Percentiles rank a stretch among this genome's conserved stretches.
Evolutionary conservation across 768 basidiomycete genomes (phyloP).

Genomic region (Tulasnella sp.): DNA sequence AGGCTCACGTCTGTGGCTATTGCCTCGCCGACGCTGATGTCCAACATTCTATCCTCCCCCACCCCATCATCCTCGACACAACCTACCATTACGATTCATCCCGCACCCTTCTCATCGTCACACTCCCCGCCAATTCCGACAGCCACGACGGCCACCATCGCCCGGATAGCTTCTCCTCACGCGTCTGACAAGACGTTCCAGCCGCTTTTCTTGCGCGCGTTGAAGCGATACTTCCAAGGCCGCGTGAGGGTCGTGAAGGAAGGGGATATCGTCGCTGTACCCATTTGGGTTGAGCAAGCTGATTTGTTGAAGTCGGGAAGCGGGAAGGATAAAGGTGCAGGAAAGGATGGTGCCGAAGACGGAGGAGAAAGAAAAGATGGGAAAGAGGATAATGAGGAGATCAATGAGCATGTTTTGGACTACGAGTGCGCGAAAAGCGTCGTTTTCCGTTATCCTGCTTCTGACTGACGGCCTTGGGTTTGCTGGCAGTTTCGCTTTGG

Average conservation of each 20-base stretch:
- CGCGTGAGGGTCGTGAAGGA: conserved; percentile 58
- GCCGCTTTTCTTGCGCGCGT: conserved; percentile 51
- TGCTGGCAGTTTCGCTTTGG: conserved; percentile 28
- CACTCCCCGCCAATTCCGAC: conserved; percentile 56
- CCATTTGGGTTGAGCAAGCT: conserved; percentile 37
- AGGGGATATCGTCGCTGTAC: conserved; percentile 68
- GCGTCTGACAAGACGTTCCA: conserved; percentile 65
- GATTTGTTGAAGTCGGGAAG: conserved; percentile 25
- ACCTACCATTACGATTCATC: conserved; percentile 39
- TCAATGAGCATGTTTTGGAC: conserved; percentile 29
- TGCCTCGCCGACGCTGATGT: conserved; percentile 51
- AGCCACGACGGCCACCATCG: conserved; percentile 66
- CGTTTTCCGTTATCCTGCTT: neutral
- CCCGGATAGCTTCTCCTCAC: conserved; percentile 72
- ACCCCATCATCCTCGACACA: neutral
- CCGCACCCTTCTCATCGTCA: conserved; percentile 59
- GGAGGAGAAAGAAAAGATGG: conserved; percentile 29
- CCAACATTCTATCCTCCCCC: conserved; percentile 39
- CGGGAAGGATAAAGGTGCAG: neutral
- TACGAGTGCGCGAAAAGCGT: neutral
- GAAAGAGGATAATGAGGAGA: conserved; percentile 34
- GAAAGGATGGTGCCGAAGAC: conserved; percentile 28
- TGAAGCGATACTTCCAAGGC: conserved; percentile 60
- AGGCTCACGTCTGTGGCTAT: conserved; percentile 30
- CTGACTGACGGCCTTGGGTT: neutral